Percentiles rank a stretch among this genome's conserved stretches.
These are phyloP conservation scores for Oryza longistaminata DNA, from an alignment of 176 grass and related monocot genomes.

Conservation along the genomic window DNA sequence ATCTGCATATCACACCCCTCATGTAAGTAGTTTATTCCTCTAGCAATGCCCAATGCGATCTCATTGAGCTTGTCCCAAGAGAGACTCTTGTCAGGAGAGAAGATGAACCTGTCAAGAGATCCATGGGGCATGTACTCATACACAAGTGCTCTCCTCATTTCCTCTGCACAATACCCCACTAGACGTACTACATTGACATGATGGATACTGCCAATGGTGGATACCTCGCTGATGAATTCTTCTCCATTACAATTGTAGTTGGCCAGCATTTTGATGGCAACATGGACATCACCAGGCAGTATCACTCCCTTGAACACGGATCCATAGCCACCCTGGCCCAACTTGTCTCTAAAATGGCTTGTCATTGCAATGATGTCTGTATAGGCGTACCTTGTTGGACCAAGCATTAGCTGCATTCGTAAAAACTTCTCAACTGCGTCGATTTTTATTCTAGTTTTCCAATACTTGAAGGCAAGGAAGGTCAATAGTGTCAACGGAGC, in stretches of 20 bases:
- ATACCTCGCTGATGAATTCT: constrained; percentile 59
- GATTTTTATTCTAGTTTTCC: constrained; percentile 34
- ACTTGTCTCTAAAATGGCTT: constrained; percentile 21
- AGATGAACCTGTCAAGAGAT: constrained; percentile 60
- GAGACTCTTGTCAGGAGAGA: constrained; percentile 1
- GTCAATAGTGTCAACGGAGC: background rate
- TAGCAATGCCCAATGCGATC: constrained; percentile 39
- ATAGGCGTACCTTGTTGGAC: constrained; percentile 43
- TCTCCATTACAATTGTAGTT: constrained; percentile 50
- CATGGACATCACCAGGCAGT: background rate
- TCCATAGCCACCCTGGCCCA: constrained; percentile 55
- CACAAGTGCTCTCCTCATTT: constrained; percentile 30
- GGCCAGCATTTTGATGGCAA: too few relatives aligned
- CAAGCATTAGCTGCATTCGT: constrained; percentile 14
- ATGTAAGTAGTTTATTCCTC: constrained; percentile 57
- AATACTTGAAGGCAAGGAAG: constrained; percentile 47
- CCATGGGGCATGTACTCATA: constrained; percentile 58
- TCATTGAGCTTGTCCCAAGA: constrained; percentile 45
- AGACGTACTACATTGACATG: constrained; percentile 50
- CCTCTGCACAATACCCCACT: constrained; percentile 40
- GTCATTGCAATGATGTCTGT: constrained; percentile 55
- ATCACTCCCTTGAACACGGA: constrained; percentile 43
- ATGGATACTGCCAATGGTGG: constrained; percentile 59
- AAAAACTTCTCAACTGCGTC: constrained; percentile 51
- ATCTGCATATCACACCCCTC: constrained; percentile 49